Conservation (phyloP, 176 grass and related monocot genomes). For the Elaeis guineensis region DNA sequence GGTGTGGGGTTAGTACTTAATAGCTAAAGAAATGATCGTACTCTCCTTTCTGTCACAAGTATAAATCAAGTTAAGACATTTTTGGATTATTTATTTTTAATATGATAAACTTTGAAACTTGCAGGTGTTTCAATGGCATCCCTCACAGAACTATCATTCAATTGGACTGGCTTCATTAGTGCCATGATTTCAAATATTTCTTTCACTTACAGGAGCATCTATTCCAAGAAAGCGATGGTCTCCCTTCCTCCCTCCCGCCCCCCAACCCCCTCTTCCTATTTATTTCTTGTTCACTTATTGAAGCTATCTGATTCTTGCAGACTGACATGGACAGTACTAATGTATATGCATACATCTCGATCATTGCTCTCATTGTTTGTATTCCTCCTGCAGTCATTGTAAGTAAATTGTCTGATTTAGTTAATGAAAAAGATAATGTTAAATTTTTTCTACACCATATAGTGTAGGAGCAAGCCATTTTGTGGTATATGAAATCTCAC, state of each 20-base stretch:
- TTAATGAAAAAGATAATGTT: constrained; percentile 3
- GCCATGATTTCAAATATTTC: constrained; percentile 99
- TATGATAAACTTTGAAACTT: background rate
- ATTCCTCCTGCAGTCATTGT: constrained; percentile 88
- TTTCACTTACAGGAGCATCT: constrained; percentile 98
- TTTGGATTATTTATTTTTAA: background rate
- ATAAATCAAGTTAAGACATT: too few species aligned
- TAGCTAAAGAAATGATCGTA: too few species aligned
- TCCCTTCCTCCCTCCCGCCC: background rate
- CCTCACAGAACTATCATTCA: constrained; percentile 94
- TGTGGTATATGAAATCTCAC: too few species aligned
- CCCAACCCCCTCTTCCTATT: too few species aligned
- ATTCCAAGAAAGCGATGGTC: constrained; percentile 99
- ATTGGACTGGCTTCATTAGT: constrained; percentile 91
- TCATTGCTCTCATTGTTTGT: constrained; percentile 91
- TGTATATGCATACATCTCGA: constrained; percentile 93
- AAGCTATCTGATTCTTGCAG: constrained; percentile 42
- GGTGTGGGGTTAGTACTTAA: too few species aligned
- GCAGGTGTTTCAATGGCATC: constrained; percentile 97
- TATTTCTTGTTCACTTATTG: constrained; percentile 1
- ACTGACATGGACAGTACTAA: constrained; percentile 99
- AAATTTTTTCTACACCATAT: background rate
- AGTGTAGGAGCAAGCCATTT: background rate
- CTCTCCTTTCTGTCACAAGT: too few species aligned
- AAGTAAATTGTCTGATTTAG: constrained; percentile 28